Base-by-base conservation (phyloP, 805 yeast species). In the Candida yuanshanica region DNA sequence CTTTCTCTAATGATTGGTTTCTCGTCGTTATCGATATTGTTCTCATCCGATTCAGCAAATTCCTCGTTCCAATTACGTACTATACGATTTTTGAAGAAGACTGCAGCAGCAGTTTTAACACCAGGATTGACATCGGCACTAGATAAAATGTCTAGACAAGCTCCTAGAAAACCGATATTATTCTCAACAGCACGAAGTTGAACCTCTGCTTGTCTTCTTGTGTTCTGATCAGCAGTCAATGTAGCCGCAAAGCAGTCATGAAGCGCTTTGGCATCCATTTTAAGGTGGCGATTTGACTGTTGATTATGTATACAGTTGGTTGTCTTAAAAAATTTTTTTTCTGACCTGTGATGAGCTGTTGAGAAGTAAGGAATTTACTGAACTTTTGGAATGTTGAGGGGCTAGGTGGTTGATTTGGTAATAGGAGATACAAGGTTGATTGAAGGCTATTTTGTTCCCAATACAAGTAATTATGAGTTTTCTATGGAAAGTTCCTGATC, bases 221-320 rank as follows among this genome's bases (percentile, higher is more conserved):
- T 63, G 11, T 62, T 56, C 44, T 75, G 79, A 54, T 83, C 80
- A 0, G 86, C 79, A 50, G 77, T 81, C 37, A 89, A 70, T 1
- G 96, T 86, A 10, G 86, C 88, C 20, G 81, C 75, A 56, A 89
- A 87, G 62, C 91, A 84, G 51, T 77, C 79, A 56, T 83, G 80
- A 32, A 89, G 69, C 7, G 74, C 69, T 39, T 72, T 65, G 20
- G 79, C 77, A 60, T 88, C 88, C 95, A 89, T 87, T 23, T 41
- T 36, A 10, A 27, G 18, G n/a, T n/a, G n/a, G n/a, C n/a, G n/a
- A n/a, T n/a, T n/a, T n/a, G n/a, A n/a, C n/a, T n/a, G n/a, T n/a
- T n/a, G n/a, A n/a, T n/a, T n/a, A n/a, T n/a, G n/a, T n/a, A n/a
- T n/a, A n/a, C n/a, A n/a, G n/a, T n/a, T n/a, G n/a, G n/a, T n/a